phyloP scores from a whole-genome alignment of 176 grass and related monocot genomes.

The Miscanthus lutarioriparius region DNA sequence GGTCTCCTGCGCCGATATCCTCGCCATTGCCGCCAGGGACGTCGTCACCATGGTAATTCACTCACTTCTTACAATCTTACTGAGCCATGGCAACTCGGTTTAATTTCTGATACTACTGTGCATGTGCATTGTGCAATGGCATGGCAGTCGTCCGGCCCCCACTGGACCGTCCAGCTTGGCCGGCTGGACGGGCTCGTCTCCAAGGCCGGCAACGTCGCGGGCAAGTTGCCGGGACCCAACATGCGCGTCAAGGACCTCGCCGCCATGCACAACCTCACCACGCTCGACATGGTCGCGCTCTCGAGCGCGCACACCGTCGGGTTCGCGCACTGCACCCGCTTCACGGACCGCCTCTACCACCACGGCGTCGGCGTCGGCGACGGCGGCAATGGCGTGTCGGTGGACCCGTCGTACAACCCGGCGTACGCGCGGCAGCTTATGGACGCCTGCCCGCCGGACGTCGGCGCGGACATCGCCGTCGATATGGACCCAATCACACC shows the following conservation, averaged over 20 bases:
- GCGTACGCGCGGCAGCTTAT: slow-evolving; percentile 51
- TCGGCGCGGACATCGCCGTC: slow-evolving; percentile 38
- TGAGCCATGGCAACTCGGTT: not conserved
- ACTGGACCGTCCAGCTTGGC: slow-evolving; percentile 59
- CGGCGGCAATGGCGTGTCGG: not conserved
- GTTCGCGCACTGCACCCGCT: slow-evolving; percentile 62
- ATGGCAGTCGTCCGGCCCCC: slow-evolving; percentile 50
- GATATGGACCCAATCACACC: slow-evolving; percentile 67
- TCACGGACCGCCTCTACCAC: slow-evolving; percentile 58
- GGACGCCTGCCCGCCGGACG: slow-evolving; percentile 43
- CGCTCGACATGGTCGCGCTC: slow-evolving; percentile 57
- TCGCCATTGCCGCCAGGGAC: slow-evolving; percentile 72
- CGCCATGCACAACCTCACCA: slow-evolving; percentile 27
- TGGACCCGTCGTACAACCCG: slow-evolving; percentile 34
- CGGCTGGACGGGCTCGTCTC: slow-evolving; percentile 57
- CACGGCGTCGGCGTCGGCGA: slow-evolving; percentile 2
- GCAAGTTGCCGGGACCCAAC: slow-evolving; percentile 21
- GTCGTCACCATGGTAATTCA: slow-evolving; percentile 51
- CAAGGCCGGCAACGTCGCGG: slow-evolving; percentile 35
- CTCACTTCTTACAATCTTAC: too few species aligned
- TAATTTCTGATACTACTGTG: not conserved
- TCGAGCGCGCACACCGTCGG: slow-evolving; percentile 78
- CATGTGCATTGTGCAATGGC: slow-evolving; percentile 11
- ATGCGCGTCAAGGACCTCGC: slow-evolving; percentile 38
- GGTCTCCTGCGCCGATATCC: slow-evolving; percentile 76